A percentile compares a stretch with the other conserved stretches of the same genome.
phyloP scores from a whole-genome alignment of 441 rosid genomes.

The Arabidopsis hybrid region DNA sequence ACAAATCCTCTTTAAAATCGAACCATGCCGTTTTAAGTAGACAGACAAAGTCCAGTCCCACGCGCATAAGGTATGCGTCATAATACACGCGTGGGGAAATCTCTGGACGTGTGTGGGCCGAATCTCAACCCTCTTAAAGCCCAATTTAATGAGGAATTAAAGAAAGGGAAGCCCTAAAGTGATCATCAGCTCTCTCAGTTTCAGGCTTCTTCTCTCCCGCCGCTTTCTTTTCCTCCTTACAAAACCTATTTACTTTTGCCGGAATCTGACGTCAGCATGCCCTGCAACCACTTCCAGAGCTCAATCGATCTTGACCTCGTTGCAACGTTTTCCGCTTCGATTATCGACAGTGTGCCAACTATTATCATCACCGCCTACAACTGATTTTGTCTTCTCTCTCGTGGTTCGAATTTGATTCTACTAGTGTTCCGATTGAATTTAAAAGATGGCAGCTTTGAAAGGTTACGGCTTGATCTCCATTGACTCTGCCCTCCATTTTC shows the following conservation, averaged over 20 bases:
- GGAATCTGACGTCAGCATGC: conserved; percentile 42
- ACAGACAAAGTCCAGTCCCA: not conserved
- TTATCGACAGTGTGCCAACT: conserved; percentile 35
- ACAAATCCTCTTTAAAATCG: no score
- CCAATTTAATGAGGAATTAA: not conserved
- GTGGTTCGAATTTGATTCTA: not conserved
- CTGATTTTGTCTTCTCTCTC: conserved; percentile 30
- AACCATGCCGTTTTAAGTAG: no score
- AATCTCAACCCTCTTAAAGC: not conserved
- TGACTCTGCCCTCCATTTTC: conserved; percentile 44
- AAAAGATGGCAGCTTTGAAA: conserved; percentile 51
- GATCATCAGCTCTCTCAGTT: not conserved
- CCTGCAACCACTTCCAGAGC: conserved; percentile 13
- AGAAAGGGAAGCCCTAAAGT: conserved; percentile 16
- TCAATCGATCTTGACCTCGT: conserved; percentile 5
- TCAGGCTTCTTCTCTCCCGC: conserved; percentile 10
- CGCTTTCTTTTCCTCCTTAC: conserved; percentile 6
- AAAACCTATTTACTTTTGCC: conserved; percentile 9
- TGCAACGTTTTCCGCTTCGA: not conserved
- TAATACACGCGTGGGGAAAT: not conserved
- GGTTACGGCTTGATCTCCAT: conserved; percentile 47
- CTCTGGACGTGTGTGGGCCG: not conserved
- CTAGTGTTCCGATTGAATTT: conserved; percentile 3
- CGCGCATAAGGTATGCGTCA: not conserved
- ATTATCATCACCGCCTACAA: conserved; percentile 37